These are phyloP conservation scores for Corynascus novoguineensis DNA, from an alignment of 495 filamentous ascomycete species.

Conservation along the genomic window DNA sequence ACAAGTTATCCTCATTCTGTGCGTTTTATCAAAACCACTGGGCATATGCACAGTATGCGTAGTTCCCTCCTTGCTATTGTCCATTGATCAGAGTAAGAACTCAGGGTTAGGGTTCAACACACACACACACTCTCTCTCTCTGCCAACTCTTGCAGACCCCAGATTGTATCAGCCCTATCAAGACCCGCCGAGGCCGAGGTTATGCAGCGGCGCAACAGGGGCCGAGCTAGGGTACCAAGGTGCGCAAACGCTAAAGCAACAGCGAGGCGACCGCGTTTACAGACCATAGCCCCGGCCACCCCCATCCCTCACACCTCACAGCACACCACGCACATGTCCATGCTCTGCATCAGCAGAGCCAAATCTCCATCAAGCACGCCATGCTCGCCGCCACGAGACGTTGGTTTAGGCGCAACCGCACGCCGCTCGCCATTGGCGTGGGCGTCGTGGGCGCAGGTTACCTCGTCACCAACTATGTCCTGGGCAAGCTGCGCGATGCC, in stretches of 20 bases:
- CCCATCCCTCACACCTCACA: too few species aligned
- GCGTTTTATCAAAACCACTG: too few species aligned
- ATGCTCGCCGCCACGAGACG: slow-evolving; percentile 80
- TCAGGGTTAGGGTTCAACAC: slow-evolving; percentile 10
- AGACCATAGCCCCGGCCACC: background rate
- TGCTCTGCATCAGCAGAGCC: background rate
- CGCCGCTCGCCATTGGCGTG: slow-evolving; percentile 76
- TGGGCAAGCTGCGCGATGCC: slow-evolving; percentile 84
- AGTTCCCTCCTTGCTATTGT: too few species aligned
- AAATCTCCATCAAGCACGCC: slow-evolving; percentile 15
- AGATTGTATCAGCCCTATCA: slow-evolving; percentile 13
- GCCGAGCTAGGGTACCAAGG: background rate
- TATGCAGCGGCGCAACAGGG: slow-evolving; percentile 13
- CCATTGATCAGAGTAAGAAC: background rate
- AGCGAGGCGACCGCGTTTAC: background rate
- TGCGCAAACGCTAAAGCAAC: background rate
- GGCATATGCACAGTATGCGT: too few species aligned
- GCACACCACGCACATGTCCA: background rate
- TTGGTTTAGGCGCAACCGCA: slow-evolving; percentile 91
- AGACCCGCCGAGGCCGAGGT: slow-evolving; percentile 23
- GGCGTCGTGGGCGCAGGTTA: slow-evolving; percentile 87
- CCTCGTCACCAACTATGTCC: slow-evolving; percentile 84
- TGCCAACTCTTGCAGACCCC: background rate
- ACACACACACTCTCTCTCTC: background rate
- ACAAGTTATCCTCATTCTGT: too few species aligned